A percentile compares a stretch with the other conserved stretches of the same genome.
Evolutionary conservation across 345 rosid genomes (phyloP).

Genomic region (Salix udensis): DNA sequence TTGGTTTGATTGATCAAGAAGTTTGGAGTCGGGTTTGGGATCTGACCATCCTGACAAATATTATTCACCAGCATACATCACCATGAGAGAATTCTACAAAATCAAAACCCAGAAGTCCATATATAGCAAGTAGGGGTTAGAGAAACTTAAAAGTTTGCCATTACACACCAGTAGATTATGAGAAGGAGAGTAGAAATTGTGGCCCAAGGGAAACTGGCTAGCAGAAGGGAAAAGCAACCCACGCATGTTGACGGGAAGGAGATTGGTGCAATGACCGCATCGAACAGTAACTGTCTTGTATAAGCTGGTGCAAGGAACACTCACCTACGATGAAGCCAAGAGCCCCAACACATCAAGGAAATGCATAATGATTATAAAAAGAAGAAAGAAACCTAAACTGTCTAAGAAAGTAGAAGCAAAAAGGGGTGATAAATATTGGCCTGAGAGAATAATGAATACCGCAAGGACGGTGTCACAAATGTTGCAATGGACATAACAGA

Average conservation of each 20-base stretch:
- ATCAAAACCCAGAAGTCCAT: neutral
- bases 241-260: conserved; percentile 85
- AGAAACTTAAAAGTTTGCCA: neutral
- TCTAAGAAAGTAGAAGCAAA: neutral
- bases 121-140: neutral
- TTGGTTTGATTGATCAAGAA: conserved; percentile 21
- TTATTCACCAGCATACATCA: neutral
- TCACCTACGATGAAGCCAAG: conserved; percentile 48
- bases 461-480: conserved; percentile 92
- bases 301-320: conserved; percentile 92
- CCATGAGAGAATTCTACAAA: neutral
- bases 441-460: conserved; percentile 31
- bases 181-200: conserved; percentile 58
- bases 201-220: conserved; percentile 70
- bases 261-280: conserved; percentile 95
- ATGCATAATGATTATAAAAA: neutral
- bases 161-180: conserved; percentile 59
- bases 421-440: neutral
- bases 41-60: conserved; percentile 59
- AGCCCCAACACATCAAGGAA: neutral
- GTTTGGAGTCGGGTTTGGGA: conserved; percentile 42
- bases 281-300: conserved; percentile 95
- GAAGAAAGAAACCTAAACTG: neutral
- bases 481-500: conserved; percentile 98
- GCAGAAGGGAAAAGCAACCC: conserved; percentile 59